These are phyloP conservation scores for Seminavis robusta DNA, from an alignment of 108 stramenopile species.

Conservation along the genomic window DNA sequence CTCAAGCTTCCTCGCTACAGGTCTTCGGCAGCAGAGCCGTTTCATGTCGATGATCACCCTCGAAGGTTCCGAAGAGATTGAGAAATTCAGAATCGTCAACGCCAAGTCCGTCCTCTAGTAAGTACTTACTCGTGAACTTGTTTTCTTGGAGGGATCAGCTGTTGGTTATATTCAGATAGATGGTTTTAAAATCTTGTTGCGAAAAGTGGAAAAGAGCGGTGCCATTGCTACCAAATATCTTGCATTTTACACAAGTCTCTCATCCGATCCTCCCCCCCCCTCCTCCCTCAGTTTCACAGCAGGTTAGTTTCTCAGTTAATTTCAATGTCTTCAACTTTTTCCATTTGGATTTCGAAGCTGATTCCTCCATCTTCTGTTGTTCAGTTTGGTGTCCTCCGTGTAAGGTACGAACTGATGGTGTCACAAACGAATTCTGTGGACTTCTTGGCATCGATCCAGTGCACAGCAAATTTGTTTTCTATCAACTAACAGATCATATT, in stretches of 20 bases:
- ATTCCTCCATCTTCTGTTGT: neutral
- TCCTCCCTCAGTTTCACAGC: no score
- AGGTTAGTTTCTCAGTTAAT: no score
- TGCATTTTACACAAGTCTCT: no score
- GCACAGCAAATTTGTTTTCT: neutral
- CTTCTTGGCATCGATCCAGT: neutral
- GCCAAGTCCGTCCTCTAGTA: conserved; percentile 68
- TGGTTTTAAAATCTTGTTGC: neutral
- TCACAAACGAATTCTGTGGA: neutral
- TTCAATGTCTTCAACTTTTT: no score
- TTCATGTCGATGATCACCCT: conserved; percentile 69
- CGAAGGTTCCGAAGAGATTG: conserved; percentile 54
- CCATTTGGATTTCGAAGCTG: neutral
- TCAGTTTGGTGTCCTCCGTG: conserved; percentile 65
- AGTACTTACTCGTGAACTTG: no score
- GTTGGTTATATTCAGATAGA: neutral
- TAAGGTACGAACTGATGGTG: neutral
- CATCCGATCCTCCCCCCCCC: no score
- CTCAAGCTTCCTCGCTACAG: no score
- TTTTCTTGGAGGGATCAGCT: no score
- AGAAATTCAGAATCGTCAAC: conserved; percentile 64
- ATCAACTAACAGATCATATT: neutral
- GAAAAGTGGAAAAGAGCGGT: neutral
- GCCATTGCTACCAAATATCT: no score
- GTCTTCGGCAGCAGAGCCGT: no score